These are phyloP conservation scores for Phytophthora constricta DNA, from an alignment of 352 stramenopile genomes.

Conservation along the genomic window DNA sequence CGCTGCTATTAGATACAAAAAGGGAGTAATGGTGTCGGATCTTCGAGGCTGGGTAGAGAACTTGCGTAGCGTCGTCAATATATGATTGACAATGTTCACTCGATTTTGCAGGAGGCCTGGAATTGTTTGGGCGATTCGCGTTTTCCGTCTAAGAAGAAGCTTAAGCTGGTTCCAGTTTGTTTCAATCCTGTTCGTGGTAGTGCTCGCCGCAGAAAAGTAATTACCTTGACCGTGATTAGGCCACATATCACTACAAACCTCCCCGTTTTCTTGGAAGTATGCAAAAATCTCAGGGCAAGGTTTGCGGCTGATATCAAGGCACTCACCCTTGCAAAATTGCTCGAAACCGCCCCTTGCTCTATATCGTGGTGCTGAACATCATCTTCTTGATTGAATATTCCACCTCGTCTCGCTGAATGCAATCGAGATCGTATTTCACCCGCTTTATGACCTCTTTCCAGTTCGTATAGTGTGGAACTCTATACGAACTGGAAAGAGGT, in stretches of 20 bases:
- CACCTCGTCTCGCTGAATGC: neutral
- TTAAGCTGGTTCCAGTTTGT: conserved; percentile 16
- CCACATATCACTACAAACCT: conserved; percentile 14
- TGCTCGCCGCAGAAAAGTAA: conserved; percentile 12
- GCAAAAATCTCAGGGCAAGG: neutral
- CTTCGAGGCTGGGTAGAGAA: neutral
- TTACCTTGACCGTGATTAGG: neutral
- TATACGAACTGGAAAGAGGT: too few relatives aligned
- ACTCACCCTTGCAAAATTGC: conserved; percentile 1
- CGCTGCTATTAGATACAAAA: too few relatives aligned
- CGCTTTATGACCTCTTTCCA: too few relatives aligned
- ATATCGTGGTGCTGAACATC: conserved; percentile 1
- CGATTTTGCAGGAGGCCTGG: conserved; percentile 1
- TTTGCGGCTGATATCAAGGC: neutral
- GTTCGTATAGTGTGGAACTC: too few relatives aligned
- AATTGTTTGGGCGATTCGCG: conserved; percentile 8
- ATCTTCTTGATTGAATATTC: too few relatives aligned
- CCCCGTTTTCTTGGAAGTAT: conserved; percentile 15
- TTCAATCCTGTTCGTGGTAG: conserved; percentile 19
- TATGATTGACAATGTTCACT: neutral
- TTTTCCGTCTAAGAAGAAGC: conserved; percentile 1
- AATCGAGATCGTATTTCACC: too few relatives aligned
- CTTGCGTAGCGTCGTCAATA: neutral
- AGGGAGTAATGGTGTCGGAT: too few relatives aligned
- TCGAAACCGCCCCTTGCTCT: neutral